Evolutionary conservation across 495 filamentous ascomycete species (phyloP).

Genomic region (Tuber calosporum): DNA sequence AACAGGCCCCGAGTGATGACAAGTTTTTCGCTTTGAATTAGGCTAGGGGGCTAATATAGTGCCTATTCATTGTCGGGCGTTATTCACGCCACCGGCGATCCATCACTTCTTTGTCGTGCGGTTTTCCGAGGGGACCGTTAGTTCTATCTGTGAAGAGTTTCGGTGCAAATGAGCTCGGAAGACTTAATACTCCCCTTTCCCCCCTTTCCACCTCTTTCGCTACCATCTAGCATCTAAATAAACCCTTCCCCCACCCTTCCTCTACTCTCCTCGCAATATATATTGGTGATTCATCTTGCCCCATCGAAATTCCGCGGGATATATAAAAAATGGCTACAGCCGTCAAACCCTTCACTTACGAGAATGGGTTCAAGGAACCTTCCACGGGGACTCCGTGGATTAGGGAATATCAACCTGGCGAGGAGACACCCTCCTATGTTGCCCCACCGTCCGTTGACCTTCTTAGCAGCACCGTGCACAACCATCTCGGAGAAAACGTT

Average conservation of each 20-base stretch:
- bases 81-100: neutral
- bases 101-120: neutral
- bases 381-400: constrained; percentile 20
- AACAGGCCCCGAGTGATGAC: constrained; percentile 1
- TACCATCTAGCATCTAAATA: neutral
- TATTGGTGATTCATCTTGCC: neutral
- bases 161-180: neutral
- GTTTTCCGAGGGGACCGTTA: neutral
- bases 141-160: neutral
- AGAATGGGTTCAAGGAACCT: constrained; percentile 34
- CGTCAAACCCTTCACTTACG: constrained; percentile 22
- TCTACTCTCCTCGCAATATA: neutral
- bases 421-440: constrained; percentile 25
- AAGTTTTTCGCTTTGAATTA: neutral
- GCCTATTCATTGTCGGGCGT: neutral
- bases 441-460: constrained; percentile 32
- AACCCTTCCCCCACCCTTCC: neutral
- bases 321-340: constrained; percentile 25
- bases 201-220: neutral
- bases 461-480: constrained; percentile 28
- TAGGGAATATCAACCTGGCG: constrained; percentile 10
- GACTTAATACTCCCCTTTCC: neutral
- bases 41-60: neutral
- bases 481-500: constrained; percentile 30
- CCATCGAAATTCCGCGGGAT: neutral